Evolutionary conservation across 2,329 filamentous ascomycete species (phyloP).

Genomic region (Nannizziopsis arthrosporioides): DNA sequence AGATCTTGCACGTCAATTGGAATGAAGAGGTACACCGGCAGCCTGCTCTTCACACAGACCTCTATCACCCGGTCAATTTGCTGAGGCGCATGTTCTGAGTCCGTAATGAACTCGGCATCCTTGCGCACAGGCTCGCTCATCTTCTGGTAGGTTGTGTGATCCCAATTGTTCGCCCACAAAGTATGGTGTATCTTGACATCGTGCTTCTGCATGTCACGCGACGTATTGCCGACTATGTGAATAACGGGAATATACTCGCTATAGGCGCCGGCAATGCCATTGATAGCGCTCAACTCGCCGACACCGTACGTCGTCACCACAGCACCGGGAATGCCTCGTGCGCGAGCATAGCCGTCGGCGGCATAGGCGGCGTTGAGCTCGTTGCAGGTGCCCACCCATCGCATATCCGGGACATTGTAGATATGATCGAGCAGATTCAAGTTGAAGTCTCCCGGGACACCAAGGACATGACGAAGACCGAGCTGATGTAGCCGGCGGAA

Average conservation of each 20-base stretch:
- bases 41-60: constrained; percentile 16
- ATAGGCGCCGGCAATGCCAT: constrained; percentile 38
- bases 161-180: constrained; percentile 20
- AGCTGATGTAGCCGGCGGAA: constrained; percentile 14
- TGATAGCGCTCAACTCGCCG: constrained; percentile 37
- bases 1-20: constrained; percentile 17
- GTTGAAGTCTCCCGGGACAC: constrained; percentile 16
- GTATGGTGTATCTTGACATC: constrained; percentile 31
- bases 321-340: constrained; percentile 38
- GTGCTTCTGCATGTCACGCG: constrained; percentile 37
- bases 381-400: constrained; percentile 45
- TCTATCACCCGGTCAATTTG: constrained; percentile 20
- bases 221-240: constrained; percentile 48
- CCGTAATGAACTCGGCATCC: constrained; percentile 18
- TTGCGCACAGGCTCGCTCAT: constrained; percentile 17
- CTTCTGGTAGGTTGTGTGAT: constrained; percentile 18
- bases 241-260: constrained; percentile 49
- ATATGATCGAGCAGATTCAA: constrained; percentile 17
- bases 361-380: constrained; percentile 41
- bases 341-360: constrained; percentile 45
- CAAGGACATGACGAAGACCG: constrained; percentile 14
- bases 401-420: constrained; percentile 21
- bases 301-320: constrained; percentile 50
- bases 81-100: constrained; percentile 17
- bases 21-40: constrained; percentile 20